Evolutionary conservation across 2,329 filamentous ascomycete species (phyloP), one percentile per base, ranked within the genome.

Genomic region (Colletotrichum karsti): DNA sequence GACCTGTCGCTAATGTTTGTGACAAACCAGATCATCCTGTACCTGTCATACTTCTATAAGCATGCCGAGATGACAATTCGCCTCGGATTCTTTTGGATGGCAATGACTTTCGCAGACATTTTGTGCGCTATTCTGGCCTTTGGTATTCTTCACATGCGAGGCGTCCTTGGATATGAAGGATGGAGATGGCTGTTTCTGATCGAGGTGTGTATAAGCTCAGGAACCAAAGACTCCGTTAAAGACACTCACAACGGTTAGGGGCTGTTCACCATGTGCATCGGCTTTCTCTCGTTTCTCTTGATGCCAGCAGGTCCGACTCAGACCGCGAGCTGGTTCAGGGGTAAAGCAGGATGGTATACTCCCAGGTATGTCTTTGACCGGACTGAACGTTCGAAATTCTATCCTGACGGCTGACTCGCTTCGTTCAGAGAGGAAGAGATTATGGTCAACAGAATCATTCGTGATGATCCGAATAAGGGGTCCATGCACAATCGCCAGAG

Each of bases 401-500:
- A n/a, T n/a, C n/a, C n/a, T n/a, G n/a, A n/a, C n/a, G n/a, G n/a
- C n/a, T n/a, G n/a, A n/a, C n/a, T n/a, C n/a, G n/a, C n/a, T n/a
- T n/a, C n/a, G n/a, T n/a, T n/a, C n/a, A n/a, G 44, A 10, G 87
- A 89, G 71, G 83, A 88, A 66, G 77, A 78, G 26, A 90, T 90
- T 61, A 81, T 90, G 18, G 87, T 89, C n/a, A 90, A 89, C 64
- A 81, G 89, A 1, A 74, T 82, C 2, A 73, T 82, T 10, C 83
- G 88, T 3, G 88, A 91, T 50, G 88, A 89, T 62, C 87, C 87
- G 0, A 81, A 81, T 18, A 88, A 87, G 73, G 84, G 84, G 39
- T 82, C 83, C 56, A 88, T 90, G 84, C 85, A 89, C 72, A 89
- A 89, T 61, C 83, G 87, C 7, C 80, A 89, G 72, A 82, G 83